Conservation (phyloP, 805 yeast genomes). For the Spathaspora gorwiae region DNA sequence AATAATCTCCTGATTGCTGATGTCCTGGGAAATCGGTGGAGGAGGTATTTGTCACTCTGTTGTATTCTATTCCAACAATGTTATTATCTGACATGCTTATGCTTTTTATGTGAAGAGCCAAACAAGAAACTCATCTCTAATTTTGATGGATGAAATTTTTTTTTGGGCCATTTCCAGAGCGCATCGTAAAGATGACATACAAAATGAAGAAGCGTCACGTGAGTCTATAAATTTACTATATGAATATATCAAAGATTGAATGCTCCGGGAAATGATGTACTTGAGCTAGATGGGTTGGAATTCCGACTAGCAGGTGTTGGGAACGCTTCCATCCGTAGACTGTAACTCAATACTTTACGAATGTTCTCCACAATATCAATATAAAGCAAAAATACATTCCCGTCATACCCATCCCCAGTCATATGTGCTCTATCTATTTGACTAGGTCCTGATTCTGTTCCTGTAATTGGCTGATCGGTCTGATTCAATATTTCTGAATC, state of each 20-base stretch:
- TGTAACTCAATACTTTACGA: slow-evolving; percentile 8
- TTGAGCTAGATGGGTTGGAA: background rate
- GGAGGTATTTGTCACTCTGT: slow-evolving; percentile 84
- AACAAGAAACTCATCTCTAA: too few species aligned
- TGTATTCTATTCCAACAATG: slow-evolving; percentile 81
- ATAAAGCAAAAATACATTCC: slow-evolving; percentile 28
- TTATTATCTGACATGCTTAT: slow-evolving; percentile 22
- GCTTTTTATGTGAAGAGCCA: too few species aligned
- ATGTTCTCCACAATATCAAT: slow-evolving; percentile 20
- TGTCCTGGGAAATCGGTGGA: slow-evolving; percentile 93
- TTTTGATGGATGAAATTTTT: too few species aligned
- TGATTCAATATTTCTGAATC: slow-evolving; percentile 24
- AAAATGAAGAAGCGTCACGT: too few species aligned
- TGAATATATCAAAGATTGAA: too few species aligned
- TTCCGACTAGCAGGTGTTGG: background rate
- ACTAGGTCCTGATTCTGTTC: slow-evolving; percentile 5
- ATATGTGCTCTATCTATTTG: slow-evolving; percentile 13
- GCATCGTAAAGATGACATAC: too few species aligned
- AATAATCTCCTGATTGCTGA: slow-evolving; percentile 53
- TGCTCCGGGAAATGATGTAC: slow-evolving; percentile 1
- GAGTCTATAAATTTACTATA: too few species aligned
- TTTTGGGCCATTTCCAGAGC: too few species aligned
- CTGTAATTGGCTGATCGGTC: background rate
- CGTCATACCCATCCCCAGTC: slow-evolving; percentile 36
- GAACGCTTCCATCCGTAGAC: background rate